phyloP scores from a whole-genome alignment of 2,329 filamentous ascomycete genomes.

The Allantophomopsis lycopodina region DNA sequence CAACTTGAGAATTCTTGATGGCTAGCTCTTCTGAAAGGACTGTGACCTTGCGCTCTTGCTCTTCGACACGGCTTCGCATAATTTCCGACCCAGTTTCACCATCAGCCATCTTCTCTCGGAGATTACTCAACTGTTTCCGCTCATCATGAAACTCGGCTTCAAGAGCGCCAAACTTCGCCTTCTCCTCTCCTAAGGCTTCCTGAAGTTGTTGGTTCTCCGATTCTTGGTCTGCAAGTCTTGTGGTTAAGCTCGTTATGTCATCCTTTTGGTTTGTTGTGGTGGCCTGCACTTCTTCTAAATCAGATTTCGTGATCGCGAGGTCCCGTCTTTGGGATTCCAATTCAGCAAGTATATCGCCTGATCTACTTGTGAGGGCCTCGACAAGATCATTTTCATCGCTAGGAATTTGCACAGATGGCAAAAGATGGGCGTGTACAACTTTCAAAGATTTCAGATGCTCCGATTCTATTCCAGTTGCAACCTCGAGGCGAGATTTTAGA shows the following conservation, averaged over 20 bases:
- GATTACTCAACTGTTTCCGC: constrained; percentile 51
- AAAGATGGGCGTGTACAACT: constrained; percentile 44
- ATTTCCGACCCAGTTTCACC: constrained; percentile 75
- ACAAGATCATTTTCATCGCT: constrained; percentile 42
- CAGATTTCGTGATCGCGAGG: constrained; percentile 42
- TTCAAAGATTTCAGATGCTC: constrained; percentile 39
- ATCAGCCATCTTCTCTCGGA: constrained; percentile 62
- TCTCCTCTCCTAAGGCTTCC: constrained; percentile 37
- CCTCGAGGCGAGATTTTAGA: constrained; percentile 34
- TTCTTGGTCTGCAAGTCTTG: constrained; percentile 37
- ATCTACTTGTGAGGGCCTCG: constrained; percentile 42
- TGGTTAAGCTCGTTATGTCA: constrained; percentile 39
- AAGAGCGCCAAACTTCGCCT: constrained; percentile 37
- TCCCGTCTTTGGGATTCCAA: constrained; percentile 45
- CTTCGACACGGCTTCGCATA: constrained; percentile 59
- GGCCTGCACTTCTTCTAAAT: constrained; percentile 45
- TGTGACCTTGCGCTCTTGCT: constrained; percentile 60
- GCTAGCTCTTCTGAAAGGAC: constrained; percentile 58
- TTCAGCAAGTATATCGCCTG: constrained; percentile 45
- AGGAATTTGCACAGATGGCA: constrained; percentile 36
- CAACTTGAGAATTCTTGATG: constrained; percentile 61
- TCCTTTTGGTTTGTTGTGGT: constrained; percentile 39
- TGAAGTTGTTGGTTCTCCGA: constrained; percentile 34
- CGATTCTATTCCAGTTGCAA: constrained; percentile 35
- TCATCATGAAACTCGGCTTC: constrained; percentile 48